Evolutionary conservation across 352 stramenopile species (phyloP), one percentile per base, ranked within the genome.

Genomic region (Globisporangium ultimum): DNA sequence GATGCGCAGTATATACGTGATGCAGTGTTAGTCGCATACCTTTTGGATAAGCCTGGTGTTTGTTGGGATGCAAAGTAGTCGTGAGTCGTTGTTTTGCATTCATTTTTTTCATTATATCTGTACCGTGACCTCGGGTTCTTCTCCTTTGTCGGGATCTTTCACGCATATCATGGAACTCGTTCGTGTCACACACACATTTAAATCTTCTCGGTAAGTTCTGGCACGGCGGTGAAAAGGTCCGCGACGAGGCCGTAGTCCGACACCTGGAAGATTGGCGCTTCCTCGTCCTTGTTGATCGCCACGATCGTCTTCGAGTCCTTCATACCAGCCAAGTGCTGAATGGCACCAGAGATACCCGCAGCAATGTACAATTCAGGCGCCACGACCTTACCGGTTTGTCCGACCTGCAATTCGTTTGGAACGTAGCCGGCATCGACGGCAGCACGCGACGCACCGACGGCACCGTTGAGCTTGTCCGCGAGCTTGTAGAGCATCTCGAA

Each of bases 231-330:
- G 78, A 99, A 99, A 47, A 99, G 84, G 79, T 99, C 98, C 42
- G 78, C 95, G n/a, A 98, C 93, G 18, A 99, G 79, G 34, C 97
- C 97, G 76, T 99, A 99, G 88, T 99, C 98, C 24, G 96, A 91
- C 36, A 99, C 96, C 70, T 98, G 89, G 81, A 99, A 99, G 74
- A 99, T 99, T 36, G 98, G 98, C 10, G 97, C 97, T 63, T 99
- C 97, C 41, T 96, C 87, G 84, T 99, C 98, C 79, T 99, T 99
- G 79, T 99, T 99, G 74, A 99, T 99, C 41, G 96, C 96, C 34
- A 99, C 97, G 70, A 99, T 99, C 11, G 92, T 98, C 82, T 99
- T 99, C 67, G 80, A 97, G 78, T 99, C 98, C 80, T 99, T 99
- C 98, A 99, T 99, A 64, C 98, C 98, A 18, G 88, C 93, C 61